phyloP scores from a whole-genome alignment of 352 stramenopile genomes.

The Phytophthora citrophthora region DNA sequence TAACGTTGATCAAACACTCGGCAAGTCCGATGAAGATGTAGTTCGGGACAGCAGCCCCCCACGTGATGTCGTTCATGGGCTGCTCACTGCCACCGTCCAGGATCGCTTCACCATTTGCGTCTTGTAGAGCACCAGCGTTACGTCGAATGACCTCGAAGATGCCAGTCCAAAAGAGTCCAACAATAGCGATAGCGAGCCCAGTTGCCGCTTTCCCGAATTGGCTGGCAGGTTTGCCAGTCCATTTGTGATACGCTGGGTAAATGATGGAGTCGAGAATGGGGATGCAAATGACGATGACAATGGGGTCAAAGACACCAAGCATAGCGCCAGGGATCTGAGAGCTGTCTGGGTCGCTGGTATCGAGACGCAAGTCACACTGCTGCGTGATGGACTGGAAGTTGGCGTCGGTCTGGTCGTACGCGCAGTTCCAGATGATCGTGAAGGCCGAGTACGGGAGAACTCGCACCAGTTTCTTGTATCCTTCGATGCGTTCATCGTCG shows the following conservation, averaged over 20 bases:
- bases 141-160: slow-evolving; percentile 63
- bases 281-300: slow-evolving; percentile 50
- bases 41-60: slow-evolving; percentile 53
- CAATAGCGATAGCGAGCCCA: slow-evolving; percentile 36
- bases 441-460: slow-evolving; percentile 59
- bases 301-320: slow-evolving; percentile 56
- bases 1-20: slow-evolving; percentile 72
- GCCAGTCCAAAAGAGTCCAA: slow-evolving; percentile 47
- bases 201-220: background rate
- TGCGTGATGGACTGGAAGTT: slow-evolving; percentile 53
- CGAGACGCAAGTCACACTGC: slow-evolving; percentile 66
- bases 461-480: slow-evolving; percentile 55
- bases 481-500: slow-evolving; percentile 51
- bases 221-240: slow-evolving; percentile 31
- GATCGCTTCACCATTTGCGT: slow-evolving; percentile 41
- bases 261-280: slow-evolving; percentile 43
- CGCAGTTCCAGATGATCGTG: slow-evolving; percentile 70
- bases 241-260: slow-evolving; percentile 47
- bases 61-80: slow-evolving; percentile 70
- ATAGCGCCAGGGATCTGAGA: slow-evolving; percentile 61
- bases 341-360: slow-evolving; percentile 40
- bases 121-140: slow-evolving; percentile 46
- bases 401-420: slow-evolving; percentile 56
- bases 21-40: slow-evolving; percentile 66
- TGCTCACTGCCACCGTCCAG: slow-evolving; percentile 47